Base-by-base conservation (phyloP, 192 early-diverging fungal species). In the Mortierella alpina region DNA sequence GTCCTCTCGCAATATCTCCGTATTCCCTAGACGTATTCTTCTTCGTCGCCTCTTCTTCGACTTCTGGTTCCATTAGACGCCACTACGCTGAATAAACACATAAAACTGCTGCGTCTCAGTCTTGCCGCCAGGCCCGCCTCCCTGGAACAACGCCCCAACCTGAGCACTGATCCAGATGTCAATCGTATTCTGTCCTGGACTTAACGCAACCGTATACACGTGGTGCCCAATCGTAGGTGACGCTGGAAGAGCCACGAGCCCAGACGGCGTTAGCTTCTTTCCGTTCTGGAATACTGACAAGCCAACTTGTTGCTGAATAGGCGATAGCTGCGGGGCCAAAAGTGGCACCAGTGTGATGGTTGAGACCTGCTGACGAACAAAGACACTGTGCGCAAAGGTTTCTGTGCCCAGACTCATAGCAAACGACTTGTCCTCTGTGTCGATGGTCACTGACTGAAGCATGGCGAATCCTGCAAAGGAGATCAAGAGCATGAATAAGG, bases 351-450 rank as follows among this genome's bases (percentile, higher is more conserved):
- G 14, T 2, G 73, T 72, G 48, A 84, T 54, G 13, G 58, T 48
- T 14, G 62, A 44, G 2, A 75, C 83, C 2, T 66, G 52, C 9
- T 68, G 60, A 10, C 69, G 65, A 17, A 84, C 68, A 2, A 68
- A 50, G 66, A 81, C 40, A 64, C 78, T 84, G 42, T 82, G 73
- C 14, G 78, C 66, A 52, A 68, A 72, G 0, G 67, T 51, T 4
- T 68, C 68, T 0, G 78, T 75, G 15, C 66, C 57, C 51, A 84
- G 47, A 55, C 51, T 72, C 83, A 84, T 84, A 20, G 66, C 64
- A 61, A 84, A 84, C 7, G 83, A 84, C 51, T 72, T 70, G 49
- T 84, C 78, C 20, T 81, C 73, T 7, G 83, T 50, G 50, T 84
- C 83, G 10, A 75, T 55, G 12, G 61, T 59, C 13, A 84, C 73